Percentiles rank a stretch among this genome's conserved stretches.
These are phyloP conservation scores for Limnanthes douglasii DNA, from an alignment of 345 rosid genomes.

Conservation along the genomic window DNA sequence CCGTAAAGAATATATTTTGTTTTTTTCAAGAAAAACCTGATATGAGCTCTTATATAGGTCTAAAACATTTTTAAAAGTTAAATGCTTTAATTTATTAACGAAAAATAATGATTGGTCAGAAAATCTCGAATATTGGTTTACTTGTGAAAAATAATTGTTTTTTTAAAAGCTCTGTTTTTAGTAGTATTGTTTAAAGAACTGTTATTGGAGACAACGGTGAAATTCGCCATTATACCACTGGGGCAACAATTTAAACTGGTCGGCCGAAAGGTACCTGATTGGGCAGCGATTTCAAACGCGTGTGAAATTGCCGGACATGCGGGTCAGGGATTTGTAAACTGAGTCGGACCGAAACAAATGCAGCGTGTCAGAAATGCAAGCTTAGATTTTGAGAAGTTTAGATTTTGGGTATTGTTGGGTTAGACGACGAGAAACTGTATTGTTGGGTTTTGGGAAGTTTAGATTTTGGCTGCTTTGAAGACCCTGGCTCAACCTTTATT, in stretches of 20 bases:
- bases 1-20: too few relatives aligned
- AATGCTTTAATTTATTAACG: too few relatives aligned
- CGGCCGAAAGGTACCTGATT: slow-evolving; percentile 72
- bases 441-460: slow-evolving; percentile 71
- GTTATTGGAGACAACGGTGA: slow-evolving; percentile 69
- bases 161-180: too few relatives aligned
- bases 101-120: too few relatives aligned
- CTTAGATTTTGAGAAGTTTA: slow-evolving; percentile 46
- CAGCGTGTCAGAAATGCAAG: slow-evolving; percentile 67
- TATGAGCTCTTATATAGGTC: too few relatives aligned
- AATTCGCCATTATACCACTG: slow-evolving; percentile 62
- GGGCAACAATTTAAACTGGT: slow-evolving; percentile 68
- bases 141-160: too few relatives aligned
- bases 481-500: slow-evolving; percentile 65
- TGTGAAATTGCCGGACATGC: slow-evolving; percentile 80
- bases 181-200: too few relatives aligned
- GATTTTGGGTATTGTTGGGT: slow-evolving; percentile 58
- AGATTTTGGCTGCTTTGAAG: slow-evolving; percentile 71
- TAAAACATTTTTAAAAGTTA: too few relatives aligned
- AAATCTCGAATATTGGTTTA: too few relatives aligned
- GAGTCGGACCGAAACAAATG: slow-evolving; percentile 55
- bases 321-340: slow-evolving; percentile 73
- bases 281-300: slow-evolving; percentile 91
- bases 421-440: slow-evolving; percentile 75
- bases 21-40: too few relatives aligned